Evolutionary conservation across 306 rosid genomes (phyloP).

Genomic region (Vigna angularis): DNA sequence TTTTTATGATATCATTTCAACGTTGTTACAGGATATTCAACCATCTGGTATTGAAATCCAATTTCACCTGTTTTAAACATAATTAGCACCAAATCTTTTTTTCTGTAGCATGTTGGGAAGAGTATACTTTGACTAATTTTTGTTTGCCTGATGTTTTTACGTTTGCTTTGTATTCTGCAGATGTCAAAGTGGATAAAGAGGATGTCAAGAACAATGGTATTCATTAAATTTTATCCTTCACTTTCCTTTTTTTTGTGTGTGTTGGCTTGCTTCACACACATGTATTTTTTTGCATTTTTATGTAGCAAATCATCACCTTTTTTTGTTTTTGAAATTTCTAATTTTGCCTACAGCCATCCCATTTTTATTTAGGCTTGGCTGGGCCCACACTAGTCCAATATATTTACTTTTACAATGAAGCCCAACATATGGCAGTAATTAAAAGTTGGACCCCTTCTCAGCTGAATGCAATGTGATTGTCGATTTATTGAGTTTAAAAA

Average conservation of each 20-base stretch:
- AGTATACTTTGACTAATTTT: constrained; percentile 20
- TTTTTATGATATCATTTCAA: constrained; percentile 9
- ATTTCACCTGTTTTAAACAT: constrained; percentile 20
- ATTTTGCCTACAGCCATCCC: constrained; percentile 12
- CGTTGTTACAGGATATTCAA: constrained; percentile 19
- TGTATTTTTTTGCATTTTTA: constrained; percentile 3
- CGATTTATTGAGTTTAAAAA: constrained; percentile 17
- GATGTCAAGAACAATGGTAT: constrained; percentile 75
- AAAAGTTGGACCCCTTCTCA: constrained; percentile 37
- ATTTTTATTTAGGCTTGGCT: neutral
- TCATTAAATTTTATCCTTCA: constrained; percentile 33
- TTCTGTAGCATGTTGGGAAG: constrained; percentile 30
- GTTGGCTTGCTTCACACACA: neutral
- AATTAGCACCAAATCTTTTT: constrained; percentile 16
- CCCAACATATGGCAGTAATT: constrained; percentile 2
- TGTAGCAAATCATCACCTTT: neutral
- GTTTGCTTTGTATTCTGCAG: constrained; percentile 55
- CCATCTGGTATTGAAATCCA: constrained; percentile 23
- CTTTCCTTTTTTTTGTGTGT: constrained; percentile 1
- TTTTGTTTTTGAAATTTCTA: neutral
- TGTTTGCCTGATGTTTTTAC: constrained; percentile 37
- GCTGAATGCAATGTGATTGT: constrained; percentile 18
- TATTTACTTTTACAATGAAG: constrained; percentile 1
- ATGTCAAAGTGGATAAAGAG: constrained; percentile 78
- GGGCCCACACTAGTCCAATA: neutral